Conservation (phyloP, 352 stramenopile genomes). For the Phytopythium chamaehyphon region DNA sequence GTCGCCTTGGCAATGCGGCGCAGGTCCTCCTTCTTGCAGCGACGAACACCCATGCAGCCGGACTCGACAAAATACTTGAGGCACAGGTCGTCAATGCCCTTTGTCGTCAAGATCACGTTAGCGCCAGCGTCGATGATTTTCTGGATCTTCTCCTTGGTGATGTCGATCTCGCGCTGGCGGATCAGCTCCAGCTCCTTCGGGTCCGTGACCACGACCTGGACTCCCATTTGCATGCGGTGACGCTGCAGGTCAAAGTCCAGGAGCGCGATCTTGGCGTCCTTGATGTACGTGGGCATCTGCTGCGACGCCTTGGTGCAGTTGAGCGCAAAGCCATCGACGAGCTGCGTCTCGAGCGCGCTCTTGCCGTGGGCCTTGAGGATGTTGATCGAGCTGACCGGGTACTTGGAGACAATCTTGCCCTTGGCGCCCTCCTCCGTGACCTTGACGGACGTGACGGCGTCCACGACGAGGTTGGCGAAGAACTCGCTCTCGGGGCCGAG, state of each 20-base stretch:
- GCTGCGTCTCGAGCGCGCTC: constrained; percentile 84
- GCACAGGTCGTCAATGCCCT: constrained; percentile 99
- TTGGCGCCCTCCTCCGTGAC: constrained; percentile 86
- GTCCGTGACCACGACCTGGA: constrained; percentile 91
- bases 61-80: constrained; percentile 99
- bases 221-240: constrained; percentile 97
- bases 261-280: constrained; percentile 95
- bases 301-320: constrained; percentile 97
- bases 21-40: constrained; percentile 98
- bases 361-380: constrained; percentile 97
- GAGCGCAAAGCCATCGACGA: constrained; percentile 96
- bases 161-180: constrained; percentile 98
- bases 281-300: constrained; percentile 96
- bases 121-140: constrained; percentile 98
- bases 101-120: constrained; percentile 99
- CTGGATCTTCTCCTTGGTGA: constrained; percentile 99
- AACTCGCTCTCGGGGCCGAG: constrained; percentile 96
- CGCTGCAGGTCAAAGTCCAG: constrained; percentile 99
- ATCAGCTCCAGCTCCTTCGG: constrained; percentile 98
- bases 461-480: constrained; percentile 97
- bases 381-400: constrained; percentile 98
- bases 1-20: constrained; percentile 98
- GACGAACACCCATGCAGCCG: constrained; percentile 94
- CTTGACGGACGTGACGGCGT: constrained; percentile 96
- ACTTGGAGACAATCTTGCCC: constrained; percentile 86